phyloP scores from a whole-genome alignment of 1,284 basidiomycete genomes.

The Naganishia sp. region DNA sequence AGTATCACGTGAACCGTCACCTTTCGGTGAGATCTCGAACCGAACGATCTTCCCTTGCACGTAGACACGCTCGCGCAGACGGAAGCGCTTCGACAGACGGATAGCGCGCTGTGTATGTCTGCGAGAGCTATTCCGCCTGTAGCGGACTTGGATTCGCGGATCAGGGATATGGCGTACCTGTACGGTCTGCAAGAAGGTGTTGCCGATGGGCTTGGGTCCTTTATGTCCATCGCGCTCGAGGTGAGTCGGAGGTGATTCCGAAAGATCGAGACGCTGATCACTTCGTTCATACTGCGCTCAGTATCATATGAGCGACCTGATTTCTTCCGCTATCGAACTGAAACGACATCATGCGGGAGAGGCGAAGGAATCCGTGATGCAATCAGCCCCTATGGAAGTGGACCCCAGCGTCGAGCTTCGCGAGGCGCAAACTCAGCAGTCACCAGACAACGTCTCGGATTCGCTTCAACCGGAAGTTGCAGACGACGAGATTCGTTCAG shows the following conservation, averaged over 20 bases:
- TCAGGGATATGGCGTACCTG: conserved; percentile 22
- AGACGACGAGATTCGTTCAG: not conserved
- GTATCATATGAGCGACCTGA: conserved; percentile 19
- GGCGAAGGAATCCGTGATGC: not conserved
- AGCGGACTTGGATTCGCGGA: conserved; percentile 9
- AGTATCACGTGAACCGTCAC: not conserved
- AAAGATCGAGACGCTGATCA: not conserved
- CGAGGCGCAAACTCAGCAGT: not conserved
- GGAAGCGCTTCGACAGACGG: conserved; percentile 11
- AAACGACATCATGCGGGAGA: conserved; percentile 1
- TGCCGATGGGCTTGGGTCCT: conserved; percentile 43
- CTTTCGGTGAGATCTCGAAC: too few relatives aligned
- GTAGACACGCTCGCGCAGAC: conserved; percentile 13
- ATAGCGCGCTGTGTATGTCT: conserved; percentile 21
- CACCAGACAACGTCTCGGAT: conserved; percentile 18
- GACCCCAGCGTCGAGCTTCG: not conserved
- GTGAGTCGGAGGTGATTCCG: conserved; percentile 4
- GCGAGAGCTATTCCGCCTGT: conserved; percentile 23
- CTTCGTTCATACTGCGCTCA: not conserved
- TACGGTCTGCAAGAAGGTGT: conserved; percentile 28
- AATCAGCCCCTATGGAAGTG: not conserved
- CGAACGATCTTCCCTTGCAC: too few relatives aligned
- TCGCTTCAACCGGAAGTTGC: not conserved
- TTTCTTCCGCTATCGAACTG: conserved; percentile 22
- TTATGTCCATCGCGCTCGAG: conserved; percentile 50